A percentile compares a stretch with the other conserved stretches of the same genome.
phyloP scores from a whole-genome alignment of 1,284 basidiomycete genomes.

The Abortiporus biennis region DNA sequence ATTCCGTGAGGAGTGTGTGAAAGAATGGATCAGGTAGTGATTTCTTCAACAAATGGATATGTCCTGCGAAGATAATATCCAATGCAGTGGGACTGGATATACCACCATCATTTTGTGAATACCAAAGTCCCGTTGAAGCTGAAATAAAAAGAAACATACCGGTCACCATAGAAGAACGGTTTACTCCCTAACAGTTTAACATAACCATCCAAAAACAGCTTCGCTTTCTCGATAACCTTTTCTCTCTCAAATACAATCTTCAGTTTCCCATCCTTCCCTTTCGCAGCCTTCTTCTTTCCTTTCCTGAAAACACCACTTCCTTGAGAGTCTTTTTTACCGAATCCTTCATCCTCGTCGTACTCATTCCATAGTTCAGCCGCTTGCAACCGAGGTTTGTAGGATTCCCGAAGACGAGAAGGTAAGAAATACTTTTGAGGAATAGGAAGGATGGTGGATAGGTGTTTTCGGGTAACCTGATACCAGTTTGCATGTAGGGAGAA shows the following conservation, averaged over 20 bases:
- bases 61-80: slow-evolving; percentile 61
- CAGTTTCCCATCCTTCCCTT: slow-evolving; percentile 27
- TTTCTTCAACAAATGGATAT: slow-evolving; percentile 56
- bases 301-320: too few species aligned
- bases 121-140: neutral
- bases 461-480: slow-evolving; percentile 43
- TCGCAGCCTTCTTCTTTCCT: slow-evolving; percentile 21
- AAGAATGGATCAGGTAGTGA: slow-evolving; percentile 58
- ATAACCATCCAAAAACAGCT: slow-evolving; percentile 51
- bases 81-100: slow-evolving; percentile 47
- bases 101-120: neutral
- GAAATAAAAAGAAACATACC: slow-evolving; percentile 24
- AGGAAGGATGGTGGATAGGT: slow-evolving; percentile 50
- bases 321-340: slow-evolving; percentile 28
- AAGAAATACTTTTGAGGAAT: slow-evolving; percentile 71
- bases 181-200: slow-evolving; percentile 44
- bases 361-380: slow-evolving; percentile 60
- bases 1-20: slow-evolving; percentile 42
- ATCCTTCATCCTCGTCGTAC: slow-evolving; percentile 28
- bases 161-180: slow-evolving; percentile 46
- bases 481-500: slow-evolving; percentile 63
- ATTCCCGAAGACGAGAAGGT: slow-evolving; percentile 52
- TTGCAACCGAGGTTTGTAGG: slow-evolving; percentile 52
- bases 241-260: slow-evolving; percentile 56
- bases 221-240: slow-evolving; percentile 57